A percentile compares a stretch with the other conserved stretches of the same genome.
Conservation (phyloP, 768 basidiomycete genomes). For the Trametopsis cervina region DNA sequence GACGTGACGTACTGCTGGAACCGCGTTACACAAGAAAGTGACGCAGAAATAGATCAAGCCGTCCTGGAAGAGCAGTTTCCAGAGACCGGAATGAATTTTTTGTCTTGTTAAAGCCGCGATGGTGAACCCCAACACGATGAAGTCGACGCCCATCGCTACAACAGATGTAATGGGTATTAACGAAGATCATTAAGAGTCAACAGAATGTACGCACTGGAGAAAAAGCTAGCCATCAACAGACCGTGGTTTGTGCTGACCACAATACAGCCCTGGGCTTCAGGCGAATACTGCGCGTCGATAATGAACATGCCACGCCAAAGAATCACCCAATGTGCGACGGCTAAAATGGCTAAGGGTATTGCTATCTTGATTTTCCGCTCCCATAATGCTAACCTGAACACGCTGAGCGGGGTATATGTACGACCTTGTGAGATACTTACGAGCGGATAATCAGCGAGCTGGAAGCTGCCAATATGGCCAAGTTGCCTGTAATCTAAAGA, state of each 20-base stretch:
- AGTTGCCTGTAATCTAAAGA: constrained; percentile 52
- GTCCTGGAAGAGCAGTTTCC: constrained; percentile 65
- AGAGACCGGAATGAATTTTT: constrained; percentile 52
- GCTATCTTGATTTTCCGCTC: constrained; percentile 47
- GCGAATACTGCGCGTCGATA: constrained; percentile 49
- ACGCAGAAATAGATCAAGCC: constrained; percentile 65
- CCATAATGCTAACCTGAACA: constrained; percentile 70
- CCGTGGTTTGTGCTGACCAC: constrained; percentile 48
- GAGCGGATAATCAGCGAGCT: constrained; percentile 68
- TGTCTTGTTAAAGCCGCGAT: constrained; percentile 43
- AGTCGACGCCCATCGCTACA: constrained; percentile 64
- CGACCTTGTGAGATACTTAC: constrained; percentile 27
- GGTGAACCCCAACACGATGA: constrained; percentile 51
- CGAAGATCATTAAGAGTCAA: too few relatives aligned
- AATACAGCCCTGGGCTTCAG: constrained; percentile 32
- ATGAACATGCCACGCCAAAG: constrained; percentile 68
- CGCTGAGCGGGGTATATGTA: too few relatives aligned
- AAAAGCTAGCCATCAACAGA: constrained; percentile 58
- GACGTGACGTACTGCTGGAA: constrained; percentile 55
- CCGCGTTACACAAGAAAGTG: constrained; percentile 56
- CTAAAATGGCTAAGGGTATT: constrained; percentile 44
- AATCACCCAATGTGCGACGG: constrained; percentile 58
- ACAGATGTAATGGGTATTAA: too few relatives aligned
- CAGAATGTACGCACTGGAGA: constrained; percentile 55
- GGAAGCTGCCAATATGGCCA: constrained; percentile 58